Evolutionary conservation across 2,329 filamentous ascomycete species (phyloP).

Genomic region (Mycogone perniciosa): DNA sequence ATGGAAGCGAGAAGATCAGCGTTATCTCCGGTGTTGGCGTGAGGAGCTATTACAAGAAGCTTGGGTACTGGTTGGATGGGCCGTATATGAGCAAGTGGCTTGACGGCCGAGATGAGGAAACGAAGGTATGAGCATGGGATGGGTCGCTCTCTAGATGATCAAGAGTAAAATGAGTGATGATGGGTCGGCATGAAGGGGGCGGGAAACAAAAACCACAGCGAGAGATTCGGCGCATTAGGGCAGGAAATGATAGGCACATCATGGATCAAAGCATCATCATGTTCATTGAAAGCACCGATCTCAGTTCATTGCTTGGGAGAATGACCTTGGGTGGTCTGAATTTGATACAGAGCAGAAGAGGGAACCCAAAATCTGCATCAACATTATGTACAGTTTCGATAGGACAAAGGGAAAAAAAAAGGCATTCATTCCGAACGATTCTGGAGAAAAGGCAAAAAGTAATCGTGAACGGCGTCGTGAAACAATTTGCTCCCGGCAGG

Average conservation of each 20-base stretch:
- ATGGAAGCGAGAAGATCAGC: conserved; percentile 88
- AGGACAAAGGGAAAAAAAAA: background rate
- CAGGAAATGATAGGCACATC: background rate
- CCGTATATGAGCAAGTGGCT: conserved; percentile 72
- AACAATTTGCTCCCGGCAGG: conserved; percentile 17
- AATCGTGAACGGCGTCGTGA: conserved; percentile 11
- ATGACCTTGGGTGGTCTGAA: too few relatives aligned
- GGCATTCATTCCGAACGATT: background rate
- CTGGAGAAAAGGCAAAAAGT: conserved; percentile 4
- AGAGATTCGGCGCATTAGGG: conserved; percentile 1
- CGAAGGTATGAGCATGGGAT: conserved; percentile 1
- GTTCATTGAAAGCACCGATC: too few relatives aligned
- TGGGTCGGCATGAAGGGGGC: background rate
- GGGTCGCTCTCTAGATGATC: too few relatives aligned
- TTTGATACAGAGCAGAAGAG: too few relatives aligned
- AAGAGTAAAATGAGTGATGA: background rate
- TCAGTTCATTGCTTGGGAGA: too few relatives aligned
- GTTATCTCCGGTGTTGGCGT: conserved; percentile 98
- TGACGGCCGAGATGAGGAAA: conserved; percentile 35
- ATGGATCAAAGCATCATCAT: background rate
- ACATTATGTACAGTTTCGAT: background rate
- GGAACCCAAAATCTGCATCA: too few relatives aligned
- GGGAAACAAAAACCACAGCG: background rate
- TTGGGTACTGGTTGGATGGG: conserved; percentile 91
- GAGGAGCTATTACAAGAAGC: conserved; percentile 85